phyloP scores from a whole-genome alignment of 768 basidiomycete species.

The Ramaria rubella region DNA sequence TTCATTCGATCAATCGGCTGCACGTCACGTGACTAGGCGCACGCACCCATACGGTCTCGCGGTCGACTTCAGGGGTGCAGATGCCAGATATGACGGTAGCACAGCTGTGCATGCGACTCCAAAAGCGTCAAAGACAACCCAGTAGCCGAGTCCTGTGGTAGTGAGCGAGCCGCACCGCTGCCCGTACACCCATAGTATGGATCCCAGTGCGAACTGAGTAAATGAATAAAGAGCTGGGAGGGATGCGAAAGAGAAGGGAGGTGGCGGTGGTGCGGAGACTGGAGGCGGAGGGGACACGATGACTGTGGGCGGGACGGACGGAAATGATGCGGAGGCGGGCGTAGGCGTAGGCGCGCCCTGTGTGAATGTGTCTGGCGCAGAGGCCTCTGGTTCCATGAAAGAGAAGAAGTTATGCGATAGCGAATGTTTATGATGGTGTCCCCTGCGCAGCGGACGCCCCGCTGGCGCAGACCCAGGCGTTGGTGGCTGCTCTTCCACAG shows the following conservation, averaged over 20 bases:
- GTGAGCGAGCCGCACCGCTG: slow-evolving; percentile 84
- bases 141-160: slow-evolving; percentile 89
- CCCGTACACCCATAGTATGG: slow-evolving; percentile 80
- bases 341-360: slow-evolving; percentile 11
- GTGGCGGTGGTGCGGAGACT: slow-evolving; percentile 1
- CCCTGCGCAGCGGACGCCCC: slow-evolving; percentile 41
- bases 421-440: slow-evolving; percentile 91
- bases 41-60: slow-evolving; percentile 58
- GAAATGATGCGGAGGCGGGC: slow-evolving; percentile 32
- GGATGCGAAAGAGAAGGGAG: neutral
- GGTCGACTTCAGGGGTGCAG: slow-evolving; percentile 24
- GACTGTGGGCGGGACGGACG: slow-evolving; percentile 35
- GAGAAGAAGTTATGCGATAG: slow-evolving; percentile 94
- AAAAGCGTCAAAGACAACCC: slow-evolving; percentile 91
- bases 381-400: slow-evolving; percentile 73
- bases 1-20: slow-evolving; percentile 12
- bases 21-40: slow-evolving; percentile 21
- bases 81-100: slow-evolving; percentile 38
- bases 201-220: slow-evolving; percentile 57
- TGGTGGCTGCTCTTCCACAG: slow-evolving; percentile 18
- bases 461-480: neutral
- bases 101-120: slow-evolving; percentile 57
- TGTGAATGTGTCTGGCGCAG: neutral
- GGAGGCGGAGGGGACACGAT: neutral
- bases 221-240: slow-evolving; percentile 21